Conservation (phyloP, 257 asterid genomes). For the Paraleonurus japonicus region DNA sequence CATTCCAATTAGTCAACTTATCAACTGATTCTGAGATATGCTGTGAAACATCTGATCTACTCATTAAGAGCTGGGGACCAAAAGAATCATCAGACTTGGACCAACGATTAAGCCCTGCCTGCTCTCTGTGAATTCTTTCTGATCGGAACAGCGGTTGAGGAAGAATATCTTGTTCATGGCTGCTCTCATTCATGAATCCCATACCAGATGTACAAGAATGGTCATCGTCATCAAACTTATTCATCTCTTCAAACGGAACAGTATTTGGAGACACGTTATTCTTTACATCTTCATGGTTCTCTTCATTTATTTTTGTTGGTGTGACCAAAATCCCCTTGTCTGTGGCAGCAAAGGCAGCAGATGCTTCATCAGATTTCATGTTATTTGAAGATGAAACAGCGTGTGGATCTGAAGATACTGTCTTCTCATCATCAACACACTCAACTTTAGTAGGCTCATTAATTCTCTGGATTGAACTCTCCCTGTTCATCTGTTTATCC, state of each 20-base stretch:
- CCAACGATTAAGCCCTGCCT: constrained; percentile 58
- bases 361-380: constrained; percentile 41
- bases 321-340: constrained; percentile 33
- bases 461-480: constrained; percentile 44
- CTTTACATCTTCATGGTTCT: constrained; percentile 38
- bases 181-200: constrained; percentile 37
- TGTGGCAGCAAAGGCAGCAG: constrained; percentile 33
- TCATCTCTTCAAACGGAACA: constrained; percentile 40
- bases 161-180: constrained; percentile 47
- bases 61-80: constrained; percentile 53
- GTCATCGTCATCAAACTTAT: constrained; percentile 37
- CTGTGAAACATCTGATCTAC: constrained; percentile 58
- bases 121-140: constrained; percentile 74
- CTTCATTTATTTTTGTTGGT: constrained; percentile 39
- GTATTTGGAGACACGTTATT: constrained; percentile 34
- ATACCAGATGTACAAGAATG: constrained; percentile 34
- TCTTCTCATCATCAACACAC: constrained; percentile 43
- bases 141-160: constrained; percentile 70
- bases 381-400: constrained; percentile 29
- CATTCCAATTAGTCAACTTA: constrained; percentile 41
- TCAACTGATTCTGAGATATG: constrained; percentile 50
- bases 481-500: constrained; percentile 53
- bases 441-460: constrained; percentile 42
- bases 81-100: constrained; percentile 77
- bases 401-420: constrained; percentile 35